Evolutionary conservation across 495 filamentous ascomycete species (phyloP).

Genomic region (Penicillium malachiteum): DNA sequence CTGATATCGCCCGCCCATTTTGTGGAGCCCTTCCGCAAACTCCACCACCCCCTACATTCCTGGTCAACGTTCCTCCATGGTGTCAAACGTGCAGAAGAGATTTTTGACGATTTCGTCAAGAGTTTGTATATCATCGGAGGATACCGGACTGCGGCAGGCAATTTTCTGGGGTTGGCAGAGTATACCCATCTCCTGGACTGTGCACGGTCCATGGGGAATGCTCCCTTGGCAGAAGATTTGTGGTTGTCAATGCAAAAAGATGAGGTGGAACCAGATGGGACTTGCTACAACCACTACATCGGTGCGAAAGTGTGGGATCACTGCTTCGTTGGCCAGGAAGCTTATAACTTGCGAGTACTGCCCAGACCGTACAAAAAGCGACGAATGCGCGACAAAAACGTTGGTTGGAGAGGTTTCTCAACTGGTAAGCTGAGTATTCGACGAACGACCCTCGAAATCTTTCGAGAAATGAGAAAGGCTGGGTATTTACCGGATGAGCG

Average conservation of each 20-base stretch:
- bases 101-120: constrained; percentile 41
- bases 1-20: constrained; percentile 44
- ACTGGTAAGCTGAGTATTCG: constrained; percentile 35
- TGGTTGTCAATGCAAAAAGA: constrained; percentile 51
- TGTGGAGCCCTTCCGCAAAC: constrained; percentile 46
- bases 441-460: constrained; percentile 35
- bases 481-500: constrained; percentile 51
- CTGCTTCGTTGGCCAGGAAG: constrained; percentile 31
- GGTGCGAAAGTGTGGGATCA: constrained; percentile 46
- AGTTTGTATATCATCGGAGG: constrained; percentile 37
- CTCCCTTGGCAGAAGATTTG: constrained; percentile 40
- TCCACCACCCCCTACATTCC: constrained; percentile 49
- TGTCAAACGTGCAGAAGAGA: constrained; percentile 24
- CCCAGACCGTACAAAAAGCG: constrained; percentile 35
- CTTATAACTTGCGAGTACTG: constrained; percentile 42
- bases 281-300: constrained; percentile 60
- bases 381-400: constrained; percentile 11
- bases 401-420: constrained; percentile 33
- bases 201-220: constrained; percentile 50
- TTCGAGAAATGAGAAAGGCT: constrained; percentile 49
- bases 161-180: constrained; percentile 42
- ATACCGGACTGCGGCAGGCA: constrained; percentile 30
- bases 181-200: constrained; percentile 58
- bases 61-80: constrained; percentile 27
- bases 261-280: constrained; percentile 42